Evolutionary conservation across 192 early-diverging fungal species (phyloP).

Genomic region (Coemansia furcata): DNA sequence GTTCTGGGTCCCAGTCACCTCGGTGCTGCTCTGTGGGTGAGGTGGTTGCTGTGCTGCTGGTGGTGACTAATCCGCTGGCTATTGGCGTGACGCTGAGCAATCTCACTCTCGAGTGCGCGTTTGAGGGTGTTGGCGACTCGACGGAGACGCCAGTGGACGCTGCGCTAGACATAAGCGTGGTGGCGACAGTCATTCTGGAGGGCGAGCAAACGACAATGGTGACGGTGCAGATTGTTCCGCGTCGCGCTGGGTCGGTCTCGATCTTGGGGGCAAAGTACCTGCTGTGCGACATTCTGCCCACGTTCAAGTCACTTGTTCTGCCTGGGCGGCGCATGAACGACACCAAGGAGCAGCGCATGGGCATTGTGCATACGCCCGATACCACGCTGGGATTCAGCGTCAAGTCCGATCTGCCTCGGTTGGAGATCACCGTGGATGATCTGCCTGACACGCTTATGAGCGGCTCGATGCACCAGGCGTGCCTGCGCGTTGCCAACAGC

Average conservation of each 20-base stretch:
- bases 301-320: conserved; percentile 63
- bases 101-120: conserved; percentile 43
- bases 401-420: conserved; percentile 76
- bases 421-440: conserved; percentile 73
- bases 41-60: conserved; percentile 35
- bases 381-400: conserved; percentile 70
- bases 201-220: conserved; percentile 41
- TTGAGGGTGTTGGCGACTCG: conserved; percentile 9
- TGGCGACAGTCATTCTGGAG: conserved; percentile 33
- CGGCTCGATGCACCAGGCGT: conserved; percentile 74
- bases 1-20: background rate
- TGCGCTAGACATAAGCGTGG: conserved; percentile 21
- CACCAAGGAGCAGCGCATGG: conserved; percentile 66
- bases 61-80: conserved; percentile 47
- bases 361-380: conserved; percentile 65
- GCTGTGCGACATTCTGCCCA: conserved; percentile 75
- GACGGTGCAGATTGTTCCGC: conserved; percentile 27
- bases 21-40: conserved; percentile 48
- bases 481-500: conserved; percentile 80
- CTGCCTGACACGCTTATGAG: conserved; percentile 78
- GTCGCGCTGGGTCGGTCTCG: conserved; percentile 59
- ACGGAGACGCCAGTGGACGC: background rate
- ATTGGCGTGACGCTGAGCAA: conserved; percentile 43
- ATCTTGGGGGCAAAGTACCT: conserved; percentile 77
- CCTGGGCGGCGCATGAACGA: conserved; percentile 71